Evolutionary conservation across 2,329 filamentous ascomycete species (phyloP).

Genomic region (Sclerotinia nivalis): DNA sequence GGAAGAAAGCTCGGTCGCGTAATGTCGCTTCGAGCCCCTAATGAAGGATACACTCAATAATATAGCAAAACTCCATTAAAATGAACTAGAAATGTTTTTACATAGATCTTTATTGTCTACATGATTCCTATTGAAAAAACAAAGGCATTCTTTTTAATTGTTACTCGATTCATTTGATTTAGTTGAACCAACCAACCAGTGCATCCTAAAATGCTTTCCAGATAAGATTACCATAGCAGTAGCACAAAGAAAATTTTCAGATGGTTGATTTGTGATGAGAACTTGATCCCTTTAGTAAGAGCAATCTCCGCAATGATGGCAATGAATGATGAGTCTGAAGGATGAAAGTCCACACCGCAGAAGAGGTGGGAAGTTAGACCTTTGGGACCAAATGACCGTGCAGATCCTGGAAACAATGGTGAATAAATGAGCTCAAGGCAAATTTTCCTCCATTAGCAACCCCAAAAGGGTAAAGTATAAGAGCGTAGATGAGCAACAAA

Average conservation of each 20-base stretch:
- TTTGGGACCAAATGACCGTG: background rate
- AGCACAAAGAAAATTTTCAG: too few relatives aligned
- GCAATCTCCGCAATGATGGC: too few relatives aligned
- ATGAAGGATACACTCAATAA: background rate
- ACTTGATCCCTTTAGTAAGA: too few relatives aligned
- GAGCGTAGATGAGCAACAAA: background rate
- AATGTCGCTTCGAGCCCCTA: constrained; percentile 4
- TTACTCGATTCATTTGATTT: background rate
- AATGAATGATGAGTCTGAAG: too few relatives aligned
- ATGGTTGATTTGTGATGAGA: too few relatives aligned
- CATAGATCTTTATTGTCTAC: too few relatives aligned
- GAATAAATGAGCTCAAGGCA: too few relatives aligned
- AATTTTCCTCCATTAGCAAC: too few relatives aligned
- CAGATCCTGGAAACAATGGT: background rate
- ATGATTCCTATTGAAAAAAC: background rate
- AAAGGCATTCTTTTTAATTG: background rate
- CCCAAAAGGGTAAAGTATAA: background rate
- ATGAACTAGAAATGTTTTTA: background rate
- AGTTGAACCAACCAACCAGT: background rate
- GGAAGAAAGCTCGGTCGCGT: background rate
- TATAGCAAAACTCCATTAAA: background rate
- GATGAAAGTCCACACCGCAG: background rate
- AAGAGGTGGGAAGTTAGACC: background rate
- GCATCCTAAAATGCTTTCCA: too few relatives aligned
- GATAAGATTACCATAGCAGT: too few relatives aligned